Base-by-base conservation (phyloP, 345 rosid genomes). In the Gossypium thurberi region DNA sequence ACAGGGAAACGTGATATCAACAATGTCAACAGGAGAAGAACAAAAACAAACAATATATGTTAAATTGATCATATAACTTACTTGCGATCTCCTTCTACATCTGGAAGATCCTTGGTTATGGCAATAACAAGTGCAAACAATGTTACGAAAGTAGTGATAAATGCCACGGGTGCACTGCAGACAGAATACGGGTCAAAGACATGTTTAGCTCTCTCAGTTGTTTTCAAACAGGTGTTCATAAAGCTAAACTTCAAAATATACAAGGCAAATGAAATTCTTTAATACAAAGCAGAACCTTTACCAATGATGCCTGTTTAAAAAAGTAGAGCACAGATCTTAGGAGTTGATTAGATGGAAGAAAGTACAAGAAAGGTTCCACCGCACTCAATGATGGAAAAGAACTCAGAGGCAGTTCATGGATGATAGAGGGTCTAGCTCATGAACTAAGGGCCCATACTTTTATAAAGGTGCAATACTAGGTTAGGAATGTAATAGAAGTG, bases 41-140 rank as follows among this genome's bases (percentile, higher is more conserved):
- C 20, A 65, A 72, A 11, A 58, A 69, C 42, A 18, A 23, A 3
- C 52, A 37, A 69, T 72, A 44, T 28, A 74, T 10, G 8, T 26
- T 51, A 73, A 71, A 71, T 40, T 20, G 65, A 66, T 6, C 23
- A 15, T 7, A 20, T 50, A 23, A 79, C 93, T 86, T 86, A 94
- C 98, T 90, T 92, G 81, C 92, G 94, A 87, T 92, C 98, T 56
- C 98, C 98, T 76, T 94, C 98, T 33, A 92, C 95, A 76, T 92
- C 97, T 46, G 97, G 95, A 77, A 94, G 97, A 85, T 94, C 98
- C 79, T 90, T 90, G 50, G 98, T 92, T 77, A 94, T 89, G 74
- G 97, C 98, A 74, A 94, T 92, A 73, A 94, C 98, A 72, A 90
- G 80, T 0, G 98, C 98, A 74, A 94, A 94, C 78, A 94, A 65